Evolutionary conservation across 495 filamentous ascomycete species (phyloP).

Genomic region (Daldinia bambusicola): DNA sequence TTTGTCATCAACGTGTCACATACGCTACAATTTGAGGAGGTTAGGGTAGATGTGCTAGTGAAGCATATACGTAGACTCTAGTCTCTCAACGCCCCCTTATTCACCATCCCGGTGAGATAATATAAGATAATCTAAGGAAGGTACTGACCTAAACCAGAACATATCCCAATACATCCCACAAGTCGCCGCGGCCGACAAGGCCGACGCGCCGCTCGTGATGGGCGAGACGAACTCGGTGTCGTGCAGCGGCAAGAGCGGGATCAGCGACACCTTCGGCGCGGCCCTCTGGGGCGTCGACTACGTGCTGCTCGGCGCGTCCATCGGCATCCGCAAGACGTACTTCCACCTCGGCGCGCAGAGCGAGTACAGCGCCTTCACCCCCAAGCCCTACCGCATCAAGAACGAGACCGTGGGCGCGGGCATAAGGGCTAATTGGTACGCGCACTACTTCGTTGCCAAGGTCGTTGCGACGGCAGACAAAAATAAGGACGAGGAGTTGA

Average conservation of each 20-base stretch:
- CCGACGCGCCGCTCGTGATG: conserved; percentile 48
- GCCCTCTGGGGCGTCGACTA: conserved; percentile 55
- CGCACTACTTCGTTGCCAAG: conserved; percentile 46
- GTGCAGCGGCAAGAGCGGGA: conserved; percentile 48
- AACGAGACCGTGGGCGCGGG: conserved; percentile 43
- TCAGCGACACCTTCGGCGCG: conserved; percentile 52
- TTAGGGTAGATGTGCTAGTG: too few species aligned
- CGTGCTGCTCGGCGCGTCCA: conserved; percentile 47
- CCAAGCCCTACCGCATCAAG: conserved; percentile 31
- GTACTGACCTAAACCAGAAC: conserved; percentile 27
- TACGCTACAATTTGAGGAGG: background rate
- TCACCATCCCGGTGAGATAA: too few species aligned
- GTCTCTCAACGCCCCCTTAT: too few species aligned
- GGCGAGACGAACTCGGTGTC: conserved; percentile 55
- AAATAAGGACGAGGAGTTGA: background rate
- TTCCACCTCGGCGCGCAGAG: conserved; percentile 54
- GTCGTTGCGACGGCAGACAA: conserved; percentile 3
- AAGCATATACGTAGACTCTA: too few species aligned
- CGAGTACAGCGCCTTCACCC: conserved; percentile 48
- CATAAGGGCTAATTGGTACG: conserved; percentile 45
- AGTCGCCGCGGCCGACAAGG: conserved; percentile 42
- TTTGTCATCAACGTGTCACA: background rate
- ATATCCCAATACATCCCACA: conserved; percentile 46
- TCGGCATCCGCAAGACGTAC: conserved; percentile 49
- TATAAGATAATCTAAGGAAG: background rate